Base-by-base conservation (phyloP, 257 asterid genomes). In the Penstemon eatonii region DNA sequence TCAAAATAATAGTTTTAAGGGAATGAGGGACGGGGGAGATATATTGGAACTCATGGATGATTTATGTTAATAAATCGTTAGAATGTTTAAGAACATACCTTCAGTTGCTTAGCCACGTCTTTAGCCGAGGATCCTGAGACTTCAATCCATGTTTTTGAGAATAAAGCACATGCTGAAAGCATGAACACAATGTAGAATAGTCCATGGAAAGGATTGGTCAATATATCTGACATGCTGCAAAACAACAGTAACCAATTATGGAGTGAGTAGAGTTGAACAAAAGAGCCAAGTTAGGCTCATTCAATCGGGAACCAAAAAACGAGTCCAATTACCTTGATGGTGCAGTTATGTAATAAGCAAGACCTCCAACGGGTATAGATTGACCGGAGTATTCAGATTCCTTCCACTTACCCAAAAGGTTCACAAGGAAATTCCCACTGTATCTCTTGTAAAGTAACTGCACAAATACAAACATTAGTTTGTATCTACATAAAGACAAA, bases 81-180 rank as follows among this genome's bases (percentile, higher is more conserved):
- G 25, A 59, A 11, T 38, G 37, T 7, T 59, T 40, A 5, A 38
- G 4, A 40, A 40, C 51, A 68, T 50, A 74, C 79, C 79, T 74
- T 74, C 7, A 74, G 70, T 76, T 77, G 82, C 76, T 77, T 77
- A 15, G 82, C 82, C 45, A 78, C 82, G 8, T 78, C 82, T 68
- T 65, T 78, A 49, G 83, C 79, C 0, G 83, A 78, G 60, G 79
- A 78, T 59, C 79, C 82, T 37, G 82, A 78, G 54, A 78, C 82
- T 51, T 78, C 82, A 45, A 78, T 78, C 82, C 82, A 78, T 11
- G 82, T 73, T 52, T 78, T 78, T 10, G 79, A 78, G 73, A 78
- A 78, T 19, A 78, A 53, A 46, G 82, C 82, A 59, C 82, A 78
- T 18, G 82, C 82, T 37, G 82, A 78, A 33, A 77, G 73, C 82